Percentiles rank a stretch among this genome's conserved stretches.
phyloP scores from a whole-genome alignment of 2,329 filamentous ascomycete species.

The Sclerotinia spermophila region DNA sequence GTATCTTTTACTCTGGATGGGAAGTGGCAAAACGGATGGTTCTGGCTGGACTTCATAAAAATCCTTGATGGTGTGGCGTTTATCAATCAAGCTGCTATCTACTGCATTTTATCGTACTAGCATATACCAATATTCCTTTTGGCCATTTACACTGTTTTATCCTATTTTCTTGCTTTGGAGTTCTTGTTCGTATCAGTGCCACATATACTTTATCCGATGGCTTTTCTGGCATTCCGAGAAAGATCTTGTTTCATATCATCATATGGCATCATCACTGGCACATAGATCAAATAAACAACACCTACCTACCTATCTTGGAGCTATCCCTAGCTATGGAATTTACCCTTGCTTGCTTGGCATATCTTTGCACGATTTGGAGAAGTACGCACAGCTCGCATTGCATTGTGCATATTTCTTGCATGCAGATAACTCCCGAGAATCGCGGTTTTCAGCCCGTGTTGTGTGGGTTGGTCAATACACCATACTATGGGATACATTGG shows the following conservation, averaged over 20 bases:
- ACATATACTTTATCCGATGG: conserved; percentile 5
- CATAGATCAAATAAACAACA: conserved; percentile 1
- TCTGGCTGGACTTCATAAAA: conserved; percentile 7
- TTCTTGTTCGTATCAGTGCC: conserved; percentile 6
- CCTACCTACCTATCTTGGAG: background rate
- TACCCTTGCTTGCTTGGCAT: conserved; percentile 7
- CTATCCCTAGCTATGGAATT: background rate
- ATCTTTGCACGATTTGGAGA: conserved; percentile 14
- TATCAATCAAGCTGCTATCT: background rate
- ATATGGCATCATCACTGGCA: conserved; percentile 11
- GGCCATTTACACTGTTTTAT: background rate
- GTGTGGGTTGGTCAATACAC: background rate
- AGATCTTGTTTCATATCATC: conserved; percentile 10
- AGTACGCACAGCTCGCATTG: conserved; percentile 1
- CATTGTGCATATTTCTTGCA: conserved; percentile 14
- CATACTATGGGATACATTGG: background rate
- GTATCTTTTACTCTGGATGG: background rate
- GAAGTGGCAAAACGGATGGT: conserved; percentile 3
- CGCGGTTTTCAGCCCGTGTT: background rate
- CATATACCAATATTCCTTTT: conserved; percentile 16
- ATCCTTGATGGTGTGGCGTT: conserved; percentile 14
- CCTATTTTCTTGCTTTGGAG: conserved; percentile 4
- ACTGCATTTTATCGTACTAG: conserved; percentile 15
- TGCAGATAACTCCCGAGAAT: background rate
- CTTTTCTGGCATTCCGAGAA: background rate